phyloP scores from a whole-genome alignment of 2,329 filamentous ascomycete species.

The Xylaria sp. region DNA sequence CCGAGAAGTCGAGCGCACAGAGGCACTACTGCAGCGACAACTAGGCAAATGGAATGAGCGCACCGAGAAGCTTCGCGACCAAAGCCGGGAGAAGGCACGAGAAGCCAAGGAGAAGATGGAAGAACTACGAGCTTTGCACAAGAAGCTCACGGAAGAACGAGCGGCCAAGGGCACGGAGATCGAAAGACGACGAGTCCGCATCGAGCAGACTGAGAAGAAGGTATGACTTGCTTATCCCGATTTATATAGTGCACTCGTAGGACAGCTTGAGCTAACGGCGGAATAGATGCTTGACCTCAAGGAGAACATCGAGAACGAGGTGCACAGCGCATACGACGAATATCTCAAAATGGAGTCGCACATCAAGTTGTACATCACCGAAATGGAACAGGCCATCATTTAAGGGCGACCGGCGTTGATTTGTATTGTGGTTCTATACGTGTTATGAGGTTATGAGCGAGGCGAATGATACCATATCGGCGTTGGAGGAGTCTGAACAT shows the following conservation, averaged over 20 bases:
- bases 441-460: constrained; percentile 47
- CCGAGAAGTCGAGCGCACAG: constrained; percentile 88
- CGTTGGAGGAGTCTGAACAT: constrained; percentile 49
- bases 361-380: constrained; percentile 96
- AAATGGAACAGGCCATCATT: constrained; percentile 91
- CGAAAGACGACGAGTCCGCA: constrained; percentile 89
- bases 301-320: constrained; percentile 95
- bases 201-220: constrained; percentile 99
- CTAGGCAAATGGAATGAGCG: constrained; percentile 86
- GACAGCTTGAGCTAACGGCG: constrained; percentile 41
- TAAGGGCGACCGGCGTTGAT: constrained; percentile 39
- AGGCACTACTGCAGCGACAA: constrained; percentile 85
- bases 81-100: constrained; percentile 82
- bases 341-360: constrained; percentile 98
- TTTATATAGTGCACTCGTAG: constrained; percentile 4
- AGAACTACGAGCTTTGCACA: constrained; percentile 82
- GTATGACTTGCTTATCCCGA: constrained; percentile 58
- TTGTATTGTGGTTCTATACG: constrained; percentile 27
- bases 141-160: constrained; percentile 83
- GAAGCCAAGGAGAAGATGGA: constrained; percentile 91
- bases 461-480: constrained; percentile 56
- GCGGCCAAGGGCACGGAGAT: constrained; percentile 90
- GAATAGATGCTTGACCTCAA: constrained; percentile 94
- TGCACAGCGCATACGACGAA: constrained; percentile 89
- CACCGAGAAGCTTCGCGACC: constrained; percentile 83